Conservation (phyloP, 768 basidiomycete genomes). For the Suillus bovinus region DNA sequence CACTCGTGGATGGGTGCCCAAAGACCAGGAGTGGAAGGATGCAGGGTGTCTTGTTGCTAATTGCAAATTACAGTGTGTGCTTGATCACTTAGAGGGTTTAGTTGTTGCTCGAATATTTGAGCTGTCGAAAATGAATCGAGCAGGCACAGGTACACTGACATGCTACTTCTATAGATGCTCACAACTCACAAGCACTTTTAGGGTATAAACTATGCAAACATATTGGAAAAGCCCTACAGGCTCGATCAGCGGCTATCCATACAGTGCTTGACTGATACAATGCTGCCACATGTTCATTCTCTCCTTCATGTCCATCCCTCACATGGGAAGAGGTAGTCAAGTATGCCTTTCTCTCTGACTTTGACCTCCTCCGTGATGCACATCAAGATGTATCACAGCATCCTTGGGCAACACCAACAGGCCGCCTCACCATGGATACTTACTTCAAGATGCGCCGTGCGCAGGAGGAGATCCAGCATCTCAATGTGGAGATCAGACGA, state of each 20-base stretch:
- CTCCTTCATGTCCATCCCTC: accelerated
- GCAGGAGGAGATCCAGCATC: background rate
- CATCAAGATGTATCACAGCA: background rate
- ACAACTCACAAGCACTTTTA: no score
- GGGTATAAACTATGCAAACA: background rate
- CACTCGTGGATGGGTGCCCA: background rate
- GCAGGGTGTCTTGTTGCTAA: constrained; percentile 3
- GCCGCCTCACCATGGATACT: background rate
- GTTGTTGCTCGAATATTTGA: constrained; percentile 21
- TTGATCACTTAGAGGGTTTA: constrained; percentile 18
- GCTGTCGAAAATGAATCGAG: constrained; percentile 20
- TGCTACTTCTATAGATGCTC: no score
- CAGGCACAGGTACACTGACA: constrained; percentile 22
- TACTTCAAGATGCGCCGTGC: background rate
- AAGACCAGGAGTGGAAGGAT: constrained; percentile 4
- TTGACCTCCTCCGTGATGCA: background rate
- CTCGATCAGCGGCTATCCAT: background rate
- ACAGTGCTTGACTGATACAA: background rate
- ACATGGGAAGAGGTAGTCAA: background rate
- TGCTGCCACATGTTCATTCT: background rate
- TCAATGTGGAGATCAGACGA: no score
- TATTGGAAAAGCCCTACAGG: background rate
- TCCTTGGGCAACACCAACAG: background rate
- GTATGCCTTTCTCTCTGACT: background rate
- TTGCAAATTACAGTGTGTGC: constrained; percentile 12